These are phyloP conservation scores for Prunus salicina DNA, from an alignment of 306 rosid species.

Conservation along the genomic window DNA sequence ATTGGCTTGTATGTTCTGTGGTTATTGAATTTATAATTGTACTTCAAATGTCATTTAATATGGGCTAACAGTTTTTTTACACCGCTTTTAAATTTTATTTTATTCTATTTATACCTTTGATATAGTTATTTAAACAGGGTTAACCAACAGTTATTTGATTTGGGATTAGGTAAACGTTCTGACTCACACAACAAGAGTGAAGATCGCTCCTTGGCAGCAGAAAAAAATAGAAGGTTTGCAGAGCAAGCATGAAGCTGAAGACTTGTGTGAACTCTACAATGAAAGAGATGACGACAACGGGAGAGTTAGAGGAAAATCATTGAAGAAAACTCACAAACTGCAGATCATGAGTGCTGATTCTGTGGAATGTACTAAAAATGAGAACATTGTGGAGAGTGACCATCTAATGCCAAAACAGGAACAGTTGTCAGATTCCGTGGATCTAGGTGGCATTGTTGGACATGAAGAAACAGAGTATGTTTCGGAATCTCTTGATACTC, in stretches of 20 bases:
- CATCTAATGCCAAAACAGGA: background rate
- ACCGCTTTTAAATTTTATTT: background rate
- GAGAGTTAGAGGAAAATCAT: background rate
- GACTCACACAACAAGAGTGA: constrained; percentile 43
- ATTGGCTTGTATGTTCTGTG: background rate
- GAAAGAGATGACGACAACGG: constrained; percentile 21
- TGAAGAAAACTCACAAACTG: background rate
- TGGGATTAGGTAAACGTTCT: constrained; percentile 37
- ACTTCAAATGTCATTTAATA: background rate
- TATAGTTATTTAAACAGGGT: background rate
- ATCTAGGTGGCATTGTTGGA: background rate
- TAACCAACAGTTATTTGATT: background rate
- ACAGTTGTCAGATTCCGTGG: background rate
- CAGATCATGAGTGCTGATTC: background rate
- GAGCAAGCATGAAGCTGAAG: constrained; percentile 39
- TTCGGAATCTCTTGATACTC: background rate
- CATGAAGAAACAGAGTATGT: background rate
- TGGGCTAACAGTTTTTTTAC: background rate
- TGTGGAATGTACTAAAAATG: constrained; percentile 24
- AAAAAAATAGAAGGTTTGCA: constrained; percentile 27
- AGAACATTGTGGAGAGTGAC: constrained; percentile 18
- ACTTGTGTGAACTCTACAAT: constrained; percentile 34
- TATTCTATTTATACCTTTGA: background rate
- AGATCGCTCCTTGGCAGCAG: constrained; percentile 46
- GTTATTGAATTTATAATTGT: background rate